These are phyloP conservation scores for Colletotrichum sp. DNA, from an alignment of 2,329 filamentous ascomycete genomes.

Conservation along the genomic window DNA sequence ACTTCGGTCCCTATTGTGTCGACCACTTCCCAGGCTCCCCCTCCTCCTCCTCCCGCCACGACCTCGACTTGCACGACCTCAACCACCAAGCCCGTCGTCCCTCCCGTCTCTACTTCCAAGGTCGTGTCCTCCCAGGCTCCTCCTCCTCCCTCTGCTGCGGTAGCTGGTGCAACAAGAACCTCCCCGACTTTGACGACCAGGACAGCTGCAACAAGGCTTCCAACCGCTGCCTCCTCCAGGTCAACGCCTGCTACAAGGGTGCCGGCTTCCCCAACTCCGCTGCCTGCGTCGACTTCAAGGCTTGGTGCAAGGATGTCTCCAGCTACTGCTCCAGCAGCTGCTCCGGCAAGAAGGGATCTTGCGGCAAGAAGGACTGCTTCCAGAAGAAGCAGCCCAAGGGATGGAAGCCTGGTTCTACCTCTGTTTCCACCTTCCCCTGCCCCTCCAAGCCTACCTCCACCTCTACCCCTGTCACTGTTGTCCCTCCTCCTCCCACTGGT, in stretches of 20 bases:
- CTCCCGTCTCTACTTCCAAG: neutral
- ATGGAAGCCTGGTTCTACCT: conserved; percentile 31
- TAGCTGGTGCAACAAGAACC: conserved; percentile 55
- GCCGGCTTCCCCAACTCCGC: conserved; percentile 54
- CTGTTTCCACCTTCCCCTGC: conserved; percentile 29
- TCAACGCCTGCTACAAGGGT: conserved; percentile 54
- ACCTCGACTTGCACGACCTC: neutral
- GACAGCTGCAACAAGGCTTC: conserved; percentile 45
- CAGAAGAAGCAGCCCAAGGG: conserved; percentile 44
- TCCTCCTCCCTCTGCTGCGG: conserved; percentile 41
- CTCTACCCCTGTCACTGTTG: conserved; percentile 30
- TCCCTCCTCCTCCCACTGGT: conserved; percentile 52
- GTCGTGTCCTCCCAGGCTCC: neutral
- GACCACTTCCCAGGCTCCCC: conserved; percentile 13
- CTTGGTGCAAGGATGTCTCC: conserved; percentile 54
- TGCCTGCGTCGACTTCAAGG: conserved; percentile 54
- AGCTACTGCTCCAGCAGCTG: conserved; percentile 48
- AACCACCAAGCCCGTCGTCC: conserved; percentile 17
- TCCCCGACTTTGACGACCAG: conserved; percentile 53
- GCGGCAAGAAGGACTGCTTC: conserved; percentile 49
- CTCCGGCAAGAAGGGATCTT: conserved; percentile 34
- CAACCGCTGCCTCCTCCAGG: conserved; percentile 51
- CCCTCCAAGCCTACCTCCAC: conserved; percentile 29
- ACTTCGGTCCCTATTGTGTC: conserved; percentile 14
- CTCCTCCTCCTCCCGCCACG: conserved; percentile 23